Evolutionary conservation across 108 stramenopile species (phyloP).

Genomic region (Pseudonitzschia delicatissima): DNA sequence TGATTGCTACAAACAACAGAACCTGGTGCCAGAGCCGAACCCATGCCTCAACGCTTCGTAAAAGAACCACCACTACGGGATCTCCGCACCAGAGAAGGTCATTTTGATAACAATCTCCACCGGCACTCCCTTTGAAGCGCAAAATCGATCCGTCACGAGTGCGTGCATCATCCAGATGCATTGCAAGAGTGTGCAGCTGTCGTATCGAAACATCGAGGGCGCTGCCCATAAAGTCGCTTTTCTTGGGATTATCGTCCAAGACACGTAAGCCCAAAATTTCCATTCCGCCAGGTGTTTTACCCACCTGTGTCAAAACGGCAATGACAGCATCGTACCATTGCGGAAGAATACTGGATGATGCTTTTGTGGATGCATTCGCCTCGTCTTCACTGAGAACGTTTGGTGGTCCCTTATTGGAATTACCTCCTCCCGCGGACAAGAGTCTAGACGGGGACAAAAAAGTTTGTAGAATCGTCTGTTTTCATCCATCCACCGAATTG

Average conservation of each 20-base stretch:
- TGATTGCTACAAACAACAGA: conserved; percentile 13
- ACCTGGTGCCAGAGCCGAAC: conserved; percentile 30
- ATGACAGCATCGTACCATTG: conserved; percentile 16
- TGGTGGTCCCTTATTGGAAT: too few species aligned
- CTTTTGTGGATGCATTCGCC: too few species aligned
- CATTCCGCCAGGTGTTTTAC: conserved; percentile 19
- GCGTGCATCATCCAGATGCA: neutral
- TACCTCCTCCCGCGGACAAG: too few species aligned
- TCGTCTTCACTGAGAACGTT: too few species aligned
- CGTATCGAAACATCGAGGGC: conserved; percentile 21
- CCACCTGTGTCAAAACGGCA: conserved; percentile 14
- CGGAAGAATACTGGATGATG: neutral
- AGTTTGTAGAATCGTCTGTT: too few species aligned
- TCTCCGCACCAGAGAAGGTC: neutral
- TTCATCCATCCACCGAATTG: neutral
- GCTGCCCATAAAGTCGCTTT: conserved; percentile 13
- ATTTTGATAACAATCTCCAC: neutral
- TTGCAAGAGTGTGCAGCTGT: conserved; percentile 21
- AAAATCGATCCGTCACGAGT: conserved; percentile 10
- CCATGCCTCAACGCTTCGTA: conserved; percentile 17
- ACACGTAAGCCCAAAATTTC: conserved; percentile 18
- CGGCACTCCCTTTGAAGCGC: too few species aligned
- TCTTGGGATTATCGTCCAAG: neutral
- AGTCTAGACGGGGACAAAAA: too few species aligned
- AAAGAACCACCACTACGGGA: neutral